These are phyloP conservation scores for Polytrichum formosum DNA, from an alignment of 225 moss, liverwort and hornwort species.

Conservation along the genomic window DNA sequence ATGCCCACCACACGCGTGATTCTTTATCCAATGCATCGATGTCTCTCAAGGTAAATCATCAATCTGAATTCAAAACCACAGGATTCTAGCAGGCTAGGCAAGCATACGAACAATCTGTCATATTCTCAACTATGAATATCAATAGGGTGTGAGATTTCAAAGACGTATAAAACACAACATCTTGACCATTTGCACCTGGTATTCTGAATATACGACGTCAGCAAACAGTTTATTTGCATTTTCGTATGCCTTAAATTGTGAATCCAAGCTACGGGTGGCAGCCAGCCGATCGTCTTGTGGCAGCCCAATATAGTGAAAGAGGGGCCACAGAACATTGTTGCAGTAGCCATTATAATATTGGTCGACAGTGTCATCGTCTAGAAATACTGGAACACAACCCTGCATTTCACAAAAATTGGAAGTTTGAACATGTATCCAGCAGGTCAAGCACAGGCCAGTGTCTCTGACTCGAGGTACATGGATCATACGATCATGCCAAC, in stretches of 20 bases:
- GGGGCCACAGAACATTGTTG: slow-evolving; percentile 98
- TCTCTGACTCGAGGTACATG: background rate
- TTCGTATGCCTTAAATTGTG: slow-evolving; percentile 81
- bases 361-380: slow-evolving; percentile 89
- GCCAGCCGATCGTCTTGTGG: slow-evolving; percentile 94
- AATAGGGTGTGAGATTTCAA: no score
- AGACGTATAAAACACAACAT: no score
- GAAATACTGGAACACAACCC: slow-evolving; percentile 91
- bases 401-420: slow-evolving; percentile 23
- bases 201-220: slow-evolving; percentile 70
- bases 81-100: no score
- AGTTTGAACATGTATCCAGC: background rate
- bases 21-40: no score
- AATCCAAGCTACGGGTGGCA: slow-evolving; percentile 86
- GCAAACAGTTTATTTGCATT: slow-evolving; percentile 85
- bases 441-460: background rate
- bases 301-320: slow-evolving; percentile 96
- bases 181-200: slow-evolving; percentile 34
- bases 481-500: background rate
- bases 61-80: no score
- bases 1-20: no score
- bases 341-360: slow-evolving; percentile 99
- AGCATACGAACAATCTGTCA: no score
- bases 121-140: no score
- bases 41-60: no score